phyloP scores from a whole-genome alignment of 208 protist genomes.

The Blastocrithidia nonstop region DNA sequence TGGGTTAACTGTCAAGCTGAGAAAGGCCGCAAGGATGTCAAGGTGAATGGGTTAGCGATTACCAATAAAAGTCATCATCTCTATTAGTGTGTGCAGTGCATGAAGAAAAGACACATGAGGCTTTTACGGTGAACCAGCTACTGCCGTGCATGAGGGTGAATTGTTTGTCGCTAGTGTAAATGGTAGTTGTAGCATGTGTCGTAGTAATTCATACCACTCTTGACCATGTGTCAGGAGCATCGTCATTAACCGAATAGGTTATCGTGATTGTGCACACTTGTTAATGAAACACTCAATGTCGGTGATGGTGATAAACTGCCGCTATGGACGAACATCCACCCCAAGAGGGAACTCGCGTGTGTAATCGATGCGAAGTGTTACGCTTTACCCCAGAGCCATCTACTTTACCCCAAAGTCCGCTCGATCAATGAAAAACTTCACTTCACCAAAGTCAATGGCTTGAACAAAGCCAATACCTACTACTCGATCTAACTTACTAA shows the following conservation, averaged over 20 bases:
- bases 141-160: background rate
- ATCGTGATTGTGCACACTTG: constrained; percentile 25
- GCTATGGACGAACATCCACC: constrained; percentile 64
- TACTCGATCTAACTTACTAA: constrained; percentile 47
- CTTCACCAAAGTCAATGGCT: constrained; percentile 42
- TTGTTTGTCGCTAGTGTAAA: background rate
- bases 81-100: constrained; percentile 45
- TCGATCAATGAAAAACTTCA: constrained; percentile 75
- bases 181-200: constrained; percentile 1
- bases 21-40: constrained; percentile 38
- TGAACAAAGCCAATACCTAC: constrained; percentile 67
- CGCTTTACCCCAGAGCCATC: constrained; percentile 40
- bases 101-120: constrained; percentile 15
- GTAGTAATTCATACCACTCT: constrained; percentile 68
- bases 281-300: constrained; percentile 55
- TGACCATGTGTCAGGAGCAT: constrained; percentile 61
- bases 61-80: constrained; percentile 64
- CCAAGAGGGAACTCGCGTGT: constrained; percentile 68
- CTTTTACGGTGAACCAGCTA: constrained; percentile 12
- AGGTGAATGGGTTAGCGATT: constrained; percentile 79
- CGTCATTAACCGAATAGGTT: constrained; percentile 50
- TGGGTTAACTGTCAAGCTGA: constrained; percentile 17
- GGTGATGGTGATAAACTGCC: constrained; percentile 27
- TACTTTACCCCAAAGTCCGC: constrained; percentile 67
- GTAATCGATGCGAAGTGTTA: constrained; percentile 61